Evolutionary conservation across 116 monocot species (phyloP).

Genomic region (Zostera marina): DNA sequence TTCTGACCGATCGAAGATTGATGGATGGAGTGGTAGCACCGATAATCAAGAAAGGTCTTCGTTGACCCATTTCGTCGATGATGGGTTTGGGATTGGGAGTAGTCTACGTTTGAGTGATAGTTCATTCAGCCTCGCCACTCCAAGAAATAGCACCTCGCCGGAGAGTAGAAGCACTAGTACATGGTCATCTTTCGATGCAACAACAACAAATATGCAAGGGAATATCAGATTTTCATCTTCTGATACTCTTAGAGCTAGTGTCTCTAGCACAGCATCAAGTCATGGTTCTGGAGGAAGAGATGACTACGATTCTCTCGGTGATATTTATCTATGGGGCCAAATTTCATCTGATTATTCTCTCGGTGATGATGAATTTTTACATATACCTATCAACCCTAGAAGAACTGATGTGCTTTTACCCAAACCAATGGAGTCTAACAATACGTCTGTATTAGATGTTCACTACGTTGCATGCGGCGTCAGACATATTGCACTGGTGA

Average conservation of each 20-base stretch:
- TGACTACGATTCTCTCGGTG: constrained; percentile 73
- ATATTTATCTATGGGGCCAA: constrained; percentile 96
- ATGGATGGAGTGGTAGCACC: constrained; percentile 60
- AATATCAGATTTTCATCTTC: constrained; percentile 59
- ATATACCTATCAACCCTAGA: constrained; percentile 17
- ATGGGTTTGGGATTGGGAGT: no score
- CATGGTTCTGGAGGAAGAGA: constrained; percentile 77
- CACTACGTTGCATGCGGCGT: constrained; percentile 74
- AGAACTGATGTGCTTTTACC: constrained; percentile 73
- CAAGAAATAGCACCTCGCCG: constrained; percentile 36
- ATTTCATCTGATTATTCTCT: constrained; percentile 27
- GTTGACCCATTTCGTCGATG: no score
- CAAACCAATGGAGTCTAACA: constrained; percentile 70
- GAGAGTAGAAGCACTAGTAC: no score
- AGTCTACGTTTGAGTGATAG: constrained; percentile 57
- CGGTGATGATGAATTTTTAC: constrained; percentile 21
- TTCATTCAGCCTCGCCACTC: constrained; percentile 19
- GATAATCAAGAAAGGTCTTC: no score
- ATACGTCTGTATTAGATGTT: constrained; percentile 52
- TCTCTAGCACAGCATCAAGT: constrained; percentile 88
- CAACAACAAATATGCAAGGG: constrained; percentile 64
- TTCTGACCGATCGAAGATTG: constrained; percentile 77
- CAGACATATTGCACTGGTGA: constrained; percentile 75
- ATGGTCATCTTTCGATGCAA: constrained; percentile 23
- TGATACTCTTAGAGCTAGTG: constrained; percentile 75